phyloP scores from a whole-genome alignment of 148 eudicot genomes.

The Persicaria maculosa region DNA sequence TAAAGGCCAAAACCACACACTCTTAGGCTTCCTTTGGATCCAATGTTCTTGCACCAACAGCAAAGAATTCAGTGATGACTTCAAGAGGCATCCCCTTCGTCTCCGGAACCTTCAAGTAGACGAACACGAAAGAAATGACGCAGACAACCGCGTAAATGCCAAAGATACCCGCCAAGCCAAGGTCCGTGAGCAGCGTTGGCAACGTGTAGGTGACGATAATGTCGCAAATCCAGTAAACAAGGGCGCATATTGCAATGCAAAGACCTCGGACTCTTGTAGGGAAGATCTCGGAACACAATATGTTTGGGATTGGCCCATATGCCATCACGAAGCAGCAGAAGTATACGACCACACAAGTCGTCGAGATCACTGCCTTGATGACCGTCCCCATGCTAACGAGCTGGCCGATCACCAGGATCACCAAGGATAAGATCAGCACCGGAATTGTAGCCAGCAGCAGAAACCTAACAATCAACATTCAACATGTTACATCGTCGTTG shows the following conservation, averaged over 20 bases:
- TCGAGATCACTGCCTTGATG: constrained; percentile 58
- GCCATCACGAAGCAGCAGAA: constrained; percentile 80
- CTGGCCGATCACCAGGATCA: constrained; percentile 42
- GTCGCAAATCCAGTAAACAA: constrained; percentile 64
- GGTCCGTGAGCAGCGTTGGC: constrained; percentile 61
- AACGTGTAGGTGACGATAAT: constrained; percentile 74
- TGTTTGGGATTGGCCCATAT: constrained; percentile 89
- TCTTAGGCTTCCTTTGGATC: constrained; percentile 16
- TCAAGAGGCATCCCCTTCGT: constrained; percentile 95
- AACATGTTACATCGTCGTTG: background rate
- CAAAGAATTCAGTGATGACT: constrained; percentile 83
- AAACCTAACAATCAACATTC: constrained; percentile 34
- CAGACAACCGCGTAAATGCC: constrained; percentile 63
- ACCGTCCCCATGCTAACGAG: constrained; percentile 35
- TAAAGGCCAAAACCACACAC: background rate
- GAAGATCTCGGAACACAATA: constrained; percentile 85
- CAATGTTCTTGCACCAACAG: constrained; percentile 51
- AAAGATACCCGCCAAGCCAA: constrained; percentile 66
- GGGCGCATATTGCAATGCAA: constrained; percentile 81
- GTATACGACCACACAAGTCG: constrained; percentile 63
- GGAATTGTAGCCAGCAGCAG: constrained; percentile 71
- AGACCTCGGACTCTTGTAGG: constrained; percentile 95
- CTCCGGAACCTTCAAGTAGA: constrained; percentile 79
- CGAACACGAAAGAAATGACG: constrained; percentile 58
- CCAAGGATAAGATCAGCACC: constrained; percentile 45